Conservation (phyloP, 257 asterid genomes). For the Eustoma russellianum region DNA sequence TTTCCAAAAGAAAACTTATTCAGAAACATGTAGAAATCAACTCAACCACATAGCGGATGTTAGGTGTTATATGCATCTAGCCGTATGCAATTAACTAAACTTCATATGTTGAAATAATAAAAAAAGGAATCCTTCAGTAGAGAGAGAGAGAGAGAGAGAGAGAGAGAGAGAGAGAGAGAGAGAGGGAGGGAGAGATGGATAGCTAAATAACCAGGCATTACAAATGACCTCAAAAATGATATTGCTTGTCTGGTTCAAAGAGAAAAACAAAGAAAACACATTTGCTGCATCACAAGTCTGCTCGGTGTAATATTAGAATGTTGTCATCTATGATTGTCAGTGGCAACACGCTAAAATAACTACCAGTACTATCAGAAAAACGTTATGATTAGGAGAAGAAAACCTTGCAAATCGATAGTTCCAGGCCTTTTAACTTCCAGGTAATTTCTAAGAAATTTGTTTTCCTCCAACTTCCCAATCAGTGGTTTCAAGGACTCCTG, state of each 20-base stretch:
- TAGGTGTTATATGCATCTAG: too few species aligned
- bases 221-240: neutral
- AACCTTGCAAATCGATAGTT: slow-evolving; percentile 51
- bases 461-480: slow-evolving; percentile 23
- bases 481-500: slow-evolving; percentile 38
- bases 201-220: neutral
- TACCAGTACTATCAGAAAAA: neutral
- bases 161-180: too few species aligned
- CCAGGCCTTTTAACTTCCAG: slow-evolving; percentile 25
- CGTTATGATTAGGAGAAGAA: slow-evolving; percentile 2
- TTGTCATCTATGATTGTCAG: neutral
- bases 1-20: slow-evolving; percentile 12
- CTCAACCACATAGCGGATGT: too few species aligned
- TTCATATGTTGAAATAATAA: too few species aligned
- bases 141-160: too few species aligned
- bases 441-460: slow-evolving; percentile 20
- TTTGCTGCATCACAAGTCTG: too few species aligned
- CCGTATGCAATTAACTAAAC: too few species aligned
- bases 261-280: too few species aligned
- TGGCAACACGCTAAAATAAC: neutral
- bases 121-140: too few species aligned
- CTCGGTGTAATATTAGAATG: too few species aligned
- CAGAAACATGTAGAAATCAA: neutral
- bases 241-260: too few species aligned
- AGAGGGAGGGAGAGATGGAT: too few species aligned